These are phyloP conservation scores for Stemphylium vesicarium DNA, from an alignment of 2,329 filamentous ascomycete species.

Conservation along the genomic window DNA sequence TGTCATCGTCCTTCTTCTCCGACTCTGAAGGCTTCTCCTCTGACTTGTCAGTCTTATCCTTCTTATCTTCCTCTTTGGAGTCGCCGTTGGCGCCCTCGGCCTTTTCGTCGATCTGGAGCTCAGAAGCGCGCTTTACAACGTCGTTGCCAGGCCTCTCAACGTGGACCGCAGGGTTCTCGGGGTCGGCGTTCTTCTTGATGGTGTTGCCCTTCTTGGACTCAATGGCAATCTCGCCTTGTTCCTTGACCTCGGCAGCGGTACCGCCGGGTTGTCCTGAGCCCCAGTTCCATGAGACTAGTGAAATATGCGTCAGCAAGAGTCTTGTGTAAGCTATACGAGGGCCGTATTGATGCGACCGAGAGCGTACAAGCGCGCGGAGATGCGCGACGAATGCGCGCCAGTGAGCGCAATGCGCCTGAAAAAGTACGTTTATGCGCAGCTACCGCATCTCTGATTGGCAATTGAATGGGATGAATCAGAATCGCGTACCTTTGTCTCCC, in stretches of 20 bases:
- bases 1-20: constrained; percentile 38
- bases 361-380: constrained; percentile 11
- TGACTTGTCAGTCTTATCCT: constrained; percentile 43
- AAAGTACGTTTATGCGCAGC: background rate
- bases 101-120: constrained; percentile 63
- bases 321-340: constrained; percentile 30
- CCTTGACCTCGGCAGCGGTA: constrained; percentile 63
- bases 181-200: constrained; percentile 67
- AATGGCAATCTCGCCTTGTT: constrained; percentile 65
- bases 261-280: constrained; percentile 62
- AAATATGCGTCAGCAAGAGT: constrained; percentile 8
- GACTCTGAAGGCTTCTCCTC: constrained; percentile 40
- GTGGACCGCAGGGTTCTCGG: constrained; percentile 66
- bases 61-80: constrained; percentile 41
- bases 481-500: constrained; percentile 46
- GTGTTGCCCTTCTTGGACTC: constrained; percentile 68
- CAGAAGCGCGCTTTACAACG: constrained; percentile 67
- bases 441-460: background rate
- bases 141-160: constrained; percentile 67
- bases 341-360: constrained; percentile 19
- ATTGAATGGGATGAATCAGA: background rate
- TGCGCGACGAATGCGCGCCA: constrained; percentile 5
- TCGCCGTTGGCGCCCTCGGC: constrained; percentile 46
- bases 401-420: constrained; percentile 6
- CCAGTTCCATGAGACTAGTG: constrained; percentile 70